Base-by-base conservation (phyloP, 306 rosid genomes). In the Trifolium pratense region DNA sequence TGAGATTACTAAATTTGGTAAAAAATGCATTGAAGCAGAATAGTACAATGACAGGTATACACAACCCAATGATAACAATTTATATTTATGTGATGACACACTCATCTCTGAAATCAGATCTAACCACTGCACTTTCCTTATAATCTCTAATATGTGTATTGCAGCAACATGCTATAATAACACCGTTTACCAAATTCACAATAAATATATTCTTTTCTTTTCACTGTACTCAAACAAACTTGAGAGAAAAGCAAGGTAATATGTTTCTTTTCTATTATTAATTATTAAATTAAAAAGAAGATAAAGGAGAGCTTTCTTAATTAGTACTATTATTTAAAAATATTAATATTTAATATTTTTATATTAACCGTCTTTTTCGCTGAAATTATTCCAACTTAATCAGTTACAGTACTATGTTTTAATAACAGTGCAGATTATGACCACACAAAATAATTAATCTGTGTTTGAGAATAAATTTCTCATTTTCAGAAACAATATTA, bases 321-420 rank as follows among this genome's bases (percentile, higher is more conserved):
- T 75, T 56, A 79, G 21, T 46, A 79, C 51, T 48, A 60, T 29
- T 71, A 34, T 34, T 32, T 32, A n/a, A n/a, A n/a, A n/a, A n/a
- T n/a, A n/a, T n/a, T n/a, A 32, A 32, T 55, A 70, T 66, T 39
- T 16, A 49, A 32, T 57, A 31, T 71, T 42, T 51, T 23, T 69
- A 70, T 32, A 18, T 7, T 69, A 69, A 72, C 57, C 23, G 20
- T 79, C 59, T 52, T 68, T 57, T 13, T 18, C 60, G 56, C 68
- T 23, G 29, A 66, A 67, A 75, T 75, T 75, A 77, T 86, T 79
- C 89, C 77, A 83, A 83, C 72, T 68, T 65, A 58, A 82, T 66
- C 70, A 51, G 23, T 7, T 18, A n/a, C n/a, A n/a, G n/a, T n/a
- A n/a, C n/a, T n/a, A 32, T 16, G 61, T 49, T 66, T 66, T 62